Evolutionary conservation across 2,329 filamentous ascomycete species (phyloP).

Genomic region (Beauveria asiatica): DNA sequence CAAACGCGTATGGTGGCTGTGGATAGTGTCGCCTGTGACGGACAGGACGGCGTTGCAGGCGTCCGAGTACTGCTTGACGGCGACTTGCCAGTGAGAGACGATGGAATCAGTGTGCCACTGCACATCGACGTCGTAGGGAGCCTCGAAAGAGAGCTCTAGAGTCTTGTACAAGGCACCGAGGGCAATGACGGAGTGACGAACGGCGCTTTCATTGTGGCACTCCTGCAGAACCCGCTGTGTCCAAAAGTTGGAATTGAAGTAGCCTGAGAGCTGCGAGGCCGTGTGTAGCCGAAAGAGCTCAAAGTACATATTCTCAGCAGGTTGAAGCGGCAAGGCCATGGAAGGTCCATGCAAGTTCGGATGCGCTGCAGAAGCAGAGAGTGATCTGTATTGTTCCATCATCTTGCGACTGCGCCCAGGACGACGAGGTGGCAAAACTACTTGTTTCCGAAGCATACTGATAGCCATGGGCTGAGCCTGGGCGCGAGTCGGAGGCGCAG

Average conservation of each 20-base stretch:
- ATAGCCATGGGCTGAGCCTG: slow-evolving; percentile 1
- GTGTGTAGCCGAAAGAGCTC: slow-evolving; percentile 54
- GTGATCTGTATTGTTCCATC: not conserved
- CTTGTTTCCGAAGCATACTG: slow-evolving; percentile 17
- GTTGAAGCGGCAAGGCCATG: slow-evolving; percentile 39
- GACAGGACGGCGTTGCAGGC: slow-evolving; percentile 43
- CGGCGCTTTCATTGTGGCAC: slow-evolving; percentile 52
- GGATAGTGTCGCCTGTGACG: slow-evolving; percentile 33
- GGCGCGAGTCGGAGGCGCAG: not conserved
- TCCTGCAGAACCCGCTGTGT: slow-evolving; percentile 53
- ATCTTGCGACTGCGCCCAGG: not conserved
- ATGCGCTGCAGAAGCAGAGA: not conserved
- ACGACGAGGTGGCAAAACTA: slow-evolving; percentile 24
- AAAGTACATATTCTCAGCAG: slow-evolving; percentile 51
- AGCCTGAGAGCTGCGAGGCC: slow-evolving; percentile 55
- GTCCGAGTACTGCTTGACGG: slow-evolving; percentile 50
- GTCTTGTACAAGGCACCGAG: slow-evolving; percentile 61
- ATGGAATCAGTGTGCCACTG: slow-evolving; percentile 26
- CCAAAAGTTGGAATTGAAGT: slow-evolving; percentile 61
- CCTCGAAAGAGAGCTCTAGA: slow-evolving; percentile 46
- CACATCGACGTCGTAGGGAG: slow-evolving; percentile 9
- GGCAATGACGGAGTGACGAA: slow-evolving; percentile 57
- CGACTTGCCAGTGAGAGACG: slow-evolving; percentile 48
- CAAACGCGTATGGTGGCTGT: slow-evolving; percentile 45
- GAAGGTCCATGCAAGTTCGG: slow-evolving; percentile 18